Evolutionary conservation across 257 asterid genomes (phyloP).

Genomic region (Salvia splendens): DNA sequence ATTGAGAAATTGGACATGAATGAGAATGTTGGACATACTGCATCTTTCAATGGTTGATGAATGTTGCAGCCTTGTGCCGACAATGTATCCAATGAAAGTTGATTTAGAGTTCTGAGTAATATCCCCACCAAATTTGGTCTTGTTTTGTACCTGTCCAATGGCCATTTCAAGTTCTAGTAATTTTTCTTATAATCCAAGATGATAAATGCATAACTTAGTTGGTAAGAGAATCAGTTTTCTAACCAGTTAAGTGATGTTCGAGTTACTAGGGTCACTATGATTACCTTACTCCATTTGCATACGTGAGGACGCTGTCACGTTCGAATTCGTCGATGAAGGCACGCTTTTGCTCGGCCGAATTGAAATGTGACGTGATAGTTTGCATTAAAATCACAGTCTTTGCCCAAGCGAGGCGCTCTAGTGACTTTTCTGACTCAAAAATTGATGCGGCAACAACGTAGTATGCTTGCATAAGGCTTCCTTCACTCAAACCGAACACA

Average conservation of each 20-base stretch:
- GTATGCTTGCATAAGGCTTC: constrained; percentile 42
- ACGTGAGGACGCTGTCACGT: constrained; percentile 27
- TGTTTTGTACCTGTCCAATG: constrained; percentile 43
- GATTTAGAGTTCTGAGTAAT: constrained; percentile 55
- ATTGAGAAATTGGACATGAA: not conserved
- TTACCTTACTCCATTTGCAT: constrained; percentile 51
- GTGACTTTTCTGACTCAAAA: constrained; percentile 65
- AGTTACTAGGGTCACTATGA: no score
- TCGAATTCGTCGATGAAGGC: constrained; percentile 49
- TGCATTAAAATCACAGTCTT: constrained; percentile 63
- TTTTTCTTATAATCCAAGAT: no score
- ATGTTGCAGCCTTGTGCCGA: constrained; percentile 63
- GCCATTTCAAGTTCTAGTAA: not conserved
- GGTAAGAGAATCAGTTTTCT: no score
- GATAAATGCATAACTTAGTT: no score
- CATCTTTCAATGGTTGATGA: constrained; percentile 44
- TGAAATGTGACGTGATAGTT: constrained; percentile 41
- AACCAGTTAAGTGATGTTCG: no score
- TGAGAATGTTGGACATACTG: constrained; percentile 41
- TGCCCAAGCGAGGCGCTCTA: constrained; percentile 70
- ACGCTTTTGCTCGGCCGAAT: constrained; percentile 36
- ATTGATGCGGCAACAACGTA: constrained; percentile 56
- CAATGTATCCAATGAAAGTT: constrained; percentile 59
- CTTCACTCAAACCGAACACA: constrained; percentile 48
- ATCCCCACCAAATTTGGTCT: constrained; percentile 42